These are phyloP conservation scores for Acanthamoeba sp. DNA, from an alignment of 208 protist species.

Conservation along the genomic window DNA sequence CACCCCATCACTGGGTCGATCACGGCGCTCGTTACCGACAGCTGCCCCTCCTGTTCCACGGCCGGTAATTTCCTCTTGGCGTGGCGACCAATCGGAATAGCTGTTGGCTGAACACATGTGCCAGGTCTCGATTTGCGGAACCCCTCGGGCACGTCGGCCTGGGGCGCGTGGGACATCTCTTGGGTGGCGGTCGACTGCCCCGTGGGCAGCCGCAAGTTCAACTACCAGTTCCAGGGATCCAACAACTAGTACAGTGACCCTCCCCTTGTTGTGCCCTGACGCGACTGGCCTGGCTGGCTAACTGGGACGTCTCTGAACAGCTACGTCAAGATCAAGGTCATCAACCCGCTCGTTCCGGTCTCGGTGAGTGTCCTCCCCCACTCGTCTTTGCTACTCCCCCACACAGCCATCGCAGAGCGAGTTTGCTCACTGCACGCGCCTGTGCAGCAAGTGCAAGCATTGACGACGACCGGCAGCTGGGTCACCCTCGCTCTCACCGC, in stretches of 20 bases:
- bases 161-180: not conserved
- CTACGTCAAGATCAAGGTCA: constrained; percentile 25
- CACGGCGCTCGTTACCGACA: not conserved
- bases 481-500: not conserved
- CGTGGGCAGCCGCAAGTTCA: not conserved
- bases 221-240: constrained; percentile 10
- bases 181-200: constrained; percentile 9
- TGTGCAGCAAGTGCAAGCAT: not conserved
- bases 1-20: not conserved
- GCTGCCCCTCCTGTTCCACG: too few relatives aligned
- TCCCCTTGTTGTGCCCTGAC: too few relatives aligned
- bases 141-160: not conserved
- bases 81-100: too few relatives aligned
- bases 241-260: not conserved
- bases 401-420: too few relatives aligned
- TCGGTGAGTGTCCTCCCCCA: not conserved
- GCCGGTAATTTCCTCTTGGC: too few relatives aligned
- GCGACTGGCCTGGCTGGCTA: too few relatives aligned
- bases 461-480: not conserved
- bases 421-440: not conserved
- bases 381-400: not conserved
- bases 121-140: not conserved
- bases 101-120: too few relatives aligned
- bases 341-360: constrained; percentile 5
- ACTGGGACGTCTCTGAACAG: not conserved